Evolutionary conservation across 371 early-diverging fungal genomes (phyloP), one percentile per base, ranked within the genome.

Genomic region (Vavraia culicis): DNA sequence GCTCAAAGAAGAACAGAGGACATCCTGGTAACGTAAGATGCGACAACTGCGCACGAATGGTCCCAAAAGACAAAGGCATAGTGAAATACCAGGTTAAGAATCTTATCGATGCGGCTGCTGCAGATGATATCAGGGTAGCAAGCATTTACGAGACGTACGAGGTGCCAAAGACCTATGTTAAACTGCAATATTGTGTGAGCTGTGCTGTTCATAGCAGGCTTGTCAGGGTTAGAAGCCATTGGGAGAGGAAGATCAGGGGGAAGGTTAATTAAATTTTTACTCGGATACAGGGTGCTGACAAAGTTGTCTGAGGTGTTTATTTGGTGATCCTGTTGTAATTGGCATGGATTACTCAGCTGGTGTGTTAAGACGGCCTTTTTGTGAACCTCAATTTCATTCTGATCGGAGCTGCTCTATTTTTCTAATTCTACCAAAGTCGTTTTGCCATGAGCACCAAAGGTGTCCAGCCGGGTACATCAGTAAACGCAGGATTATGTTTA

Each of bases 41-140:
- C 78, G 80, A 82, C 69, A 88, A 94, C 83, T 94, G 95, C 76
- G 78, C 78, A 57, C 81, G 87, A 72, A 81, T 83, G 67, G 82
- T 83, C 58, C 88, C 95, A 62, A 94, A 94, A 79, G 95, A 93
- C 76, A 93, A 94, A 81, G 86, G 90, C 69, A 85, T 94, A 74
- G 89, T 89, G 80, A 80, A 91, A 62, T 85, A 87, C 77, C 75
- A 79, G 66, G 79, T 90, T 72, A 78, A 85, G 66, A 85, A 85
- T 75, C 84, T 94, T 81, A 83, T 94, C 55, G 95, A 94, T 73
- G 74, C 77, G 64, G 93, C 93, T 54, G 89, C 90, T 59, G 73
- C 83, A 69, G 79, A 89, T 71, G 95, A 94, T 73, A 75, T 94
- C 65, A 74, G 78, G 54, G 82, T 81, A 62, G 91, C 91, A 43